Evolutionary conservation across 2,329 filamentous ascomycete genomes (phyloP).

Genomic region (Phyllachora maydis): DNA sequence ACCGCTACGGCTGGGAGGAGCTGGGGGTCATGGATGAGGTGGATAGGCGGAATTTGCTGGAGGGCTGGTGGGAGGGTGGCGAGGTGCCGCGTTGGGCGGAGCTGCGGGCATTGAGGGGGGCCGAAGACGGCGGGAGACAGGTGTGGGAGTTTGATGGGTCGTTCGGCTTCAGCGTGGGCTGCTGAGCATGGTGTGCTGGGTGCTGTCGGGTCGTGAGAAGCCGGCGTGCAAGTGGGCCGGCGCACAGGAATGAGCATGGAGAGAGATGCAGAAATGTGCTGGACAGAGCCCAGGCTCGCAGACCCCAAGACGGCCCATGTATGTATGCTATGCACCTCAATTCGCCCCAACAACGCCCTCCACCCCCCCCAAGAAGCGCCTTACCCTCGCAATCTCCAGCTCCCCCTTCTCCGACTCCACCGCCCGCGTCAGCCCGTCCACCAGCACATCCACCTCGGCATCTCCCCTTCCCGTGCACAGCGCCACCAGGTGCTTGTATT

Average conservation of each 20-base stretch:
- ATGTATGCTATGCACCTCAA: too few relatives aligned
- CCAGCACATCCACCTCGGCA: conserved; percentile 55
- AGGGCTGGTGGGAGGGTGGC: conserved; percentile 43
- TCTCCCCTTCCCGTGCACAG: conserved; percentile 70
- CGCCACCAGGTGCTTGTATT: conserved; percentile 74
- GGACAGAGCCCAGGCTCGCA: too few relatives aligned
- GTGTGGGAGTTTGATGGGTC: conserved; percentile 37
- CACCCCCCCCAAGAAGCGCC: conserved; percentile 62
- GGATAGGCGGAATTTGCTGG: conserved; percentile 69
- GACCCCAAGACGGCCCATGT: background rate
- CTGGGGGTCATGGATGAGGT: conserved; percentile 63
- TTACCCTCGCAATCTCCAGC: conserved; percentile 54
- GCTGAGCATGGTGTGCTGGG: too few relatives aligned
- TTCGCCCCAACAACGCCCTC: conserved; percentile 41
- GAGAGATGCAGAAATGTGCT: too few relatives aligned
- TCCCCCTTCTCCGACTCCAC: conserved; percentile 73
- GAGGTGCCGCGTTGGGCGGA: conserved; percentile 34
- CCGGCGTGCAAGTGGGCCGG: too few relatives aligned
- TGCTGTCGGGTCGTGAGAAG: too few relatives aligned
- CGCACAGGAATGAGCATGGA: too few relatives aligned
- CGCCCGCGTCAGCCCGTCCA: conserved; percentile 64
- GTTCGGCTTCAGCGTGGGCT: conserved; percentile 35
- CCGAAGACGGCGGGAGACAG: conserved; percentile 18
- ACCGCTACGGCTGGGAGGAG: conserved; percentile 68
- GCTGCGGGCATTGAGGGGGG: conserved; percentile 30